Base-by-base conservation (phyloP, 2,329 filamentous ascomycete genomes). In the Waltergamsia citrina region DNA sequence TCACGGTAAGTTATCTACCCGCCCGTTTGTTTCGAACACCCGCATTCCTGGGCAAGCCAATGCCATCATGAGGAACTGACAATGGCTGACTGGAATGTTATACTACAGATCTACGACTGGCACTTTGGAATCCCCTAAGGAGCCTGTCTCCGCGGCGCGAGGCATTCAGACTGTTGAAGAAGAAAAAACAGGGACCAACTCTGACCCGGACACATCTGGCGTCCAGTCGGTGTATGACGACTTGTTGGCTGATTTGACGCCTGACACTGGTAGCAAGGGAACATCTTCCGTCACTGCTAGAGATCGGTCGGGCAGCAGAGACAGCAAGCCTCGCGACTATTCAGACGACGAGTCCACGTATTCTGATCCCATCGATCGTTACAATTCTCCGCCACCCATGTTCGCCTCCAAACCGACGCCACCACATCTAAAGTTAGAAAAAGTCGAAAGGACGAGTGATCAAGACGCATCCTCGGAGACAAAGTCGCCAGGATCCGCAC, bases 361-460 rank as follows among this genome's bases (percentile, higher is more conserved):
- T 32, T 55, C 60, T 34, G 49, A 57, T 47, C 55, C 57, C 51
- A 50, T 48, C 51, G 57, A 59, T 52, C 49, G 47, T 46, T 51
- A 48, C 46, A 46, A 50, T 45, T 53, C 54, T 50, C 65, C 70
- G 58, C 34, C 39, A 29, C 67, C 67, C 47, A 57, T 71, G 50
- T 61, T 63, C 48, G 53, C 60, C 32, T 61, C 66, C 29, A 74
- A 69, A 50, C 52, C 61, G 32, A 58, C 62, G 38, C 70, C 68
- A 46, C 69, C 66, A 39, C 68, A 74, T 43, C 62, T 75, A 27
- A 65, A 59, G 42, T 60, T 76, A 39, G 60, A 62, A 41, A 55
- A 56, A 38, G 54, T 61, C 47, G 58, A 62, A 41, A 47, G 46
- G 32, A 47, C 50, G 33, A 38, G 47, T 25, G 36, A 42, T 20